phyloP scores from a whole-genome alignment of 768 basidiomycete genomes.

The Austroboletus festivus region DNA sequence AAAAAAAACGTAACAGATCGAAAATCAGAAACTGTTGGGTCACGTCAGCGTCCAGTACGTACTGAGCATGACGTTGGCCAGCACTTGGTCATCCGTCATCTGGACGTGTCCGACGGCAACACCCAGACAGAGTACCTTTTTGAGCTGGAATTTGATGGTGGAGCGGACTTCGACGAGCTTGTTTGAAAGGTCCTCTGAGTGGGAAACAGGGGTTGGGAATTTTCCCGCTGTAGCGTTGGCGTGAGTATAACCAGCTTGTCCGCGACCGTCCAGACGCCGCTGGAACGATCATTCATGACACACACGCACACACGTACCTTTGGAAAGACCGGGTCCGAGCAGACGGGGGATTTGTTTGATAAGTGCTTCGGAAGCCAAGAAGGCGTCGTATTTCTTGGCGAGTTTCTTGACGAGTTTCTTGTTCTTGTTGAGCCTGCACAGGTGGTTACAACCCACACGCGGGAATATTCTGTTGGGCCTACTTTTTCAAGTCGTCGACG shows the following conservation, averaged over 20 bases:
- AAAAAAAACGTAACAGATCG: constrained; percentile 4
- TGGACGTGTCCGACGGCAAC: constrained; percentile 97
- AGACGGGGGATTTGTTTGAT: constrained; percentile 99
- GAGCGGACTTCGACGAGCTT: constrained; percentile 95
- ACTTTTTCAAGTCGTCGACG: constrained; percentile 99
- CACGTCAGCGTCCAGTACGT: constrained; percentile 28
- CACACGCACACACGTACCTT: constrained; percentile 51
- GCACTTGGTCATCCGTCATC: constrained; percentile 96
- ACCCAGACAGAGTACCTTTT: constrained; percentile 98
- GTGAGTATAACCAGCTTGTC: no score
- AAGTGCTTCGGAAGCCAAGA: constrained; percentile 93
- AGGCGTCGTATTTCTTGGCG: constrained; percentile 99
- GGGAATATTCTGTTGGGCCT: background rate
- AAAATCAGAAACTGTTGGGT: background rate
- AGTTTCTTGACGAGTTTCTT: constrained; percentile 99
- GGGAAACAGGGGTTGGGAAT: constrained; percentile 96
- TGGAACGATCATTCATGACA: background rate
- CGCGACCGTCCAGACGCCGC: background rate
- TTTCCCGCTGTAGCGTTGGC: constrained; percentile 89
- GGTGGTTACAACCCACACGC: background rate
- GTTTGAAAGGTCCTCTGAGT: constrained; percentile 82
- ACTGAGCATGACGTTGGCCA: constrained; percentile 98
- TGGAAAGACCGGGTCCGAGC: constrained; percentile 98
- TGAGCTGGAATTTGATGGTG: constrained; percentile 99
- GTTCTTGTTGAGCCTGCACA: constrained; percentile 94